Evolutionary conservation across 352 stramenopile species (phyloP), one percentile per base, ranked within the genome.

Genomic region (Phytophthora melonis): DNA sequence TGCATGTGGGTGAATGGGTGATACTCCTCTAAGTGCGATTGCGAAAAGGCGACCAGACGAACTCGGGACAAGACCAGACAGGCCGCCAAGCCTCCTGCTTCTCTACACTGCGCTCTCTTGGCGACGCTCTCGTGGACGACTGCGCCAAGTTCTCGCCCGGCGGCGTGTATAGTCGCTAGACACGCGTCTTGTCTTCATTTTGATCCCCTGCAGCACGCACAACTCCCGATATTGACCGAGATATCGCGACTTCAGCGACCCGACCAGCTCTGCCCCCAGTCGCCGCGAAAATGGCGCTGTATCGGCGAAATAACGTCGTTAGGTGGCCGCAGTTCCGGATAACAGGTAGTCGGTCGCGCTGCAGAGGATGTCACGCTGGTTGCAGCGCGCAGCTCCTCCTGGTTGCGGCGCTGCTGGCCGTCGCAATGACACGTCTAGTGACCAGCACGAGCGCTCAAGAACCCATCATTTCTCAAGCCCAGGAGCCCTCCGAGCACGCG

Each of bases 41-140:
- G 41, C 58, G 47, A 70, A 66, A 49, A 77, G 53, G 47, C 65
- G 36, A 70, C 36, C 54, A 66, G 47, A 77, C 65, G 65, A 74
- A 72, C 52, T 11, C 0, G 8, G 3, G 9, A 72, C 64, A 27
- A 72, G 55, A 72, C 64, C 45, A 72, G 55, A 75, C 68, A 66
- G 47, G 49, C 13, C 32, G 32, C 32, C 50, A 62, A 30, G 16
- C 27, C 53, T 52, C 36, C 56, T 56, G 64, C 57, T 57, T 70
- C 65, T 63, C n/a, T 27, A 49, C 58, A 30, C n/a, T 32, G 14
- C 49, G 18, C 57, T 60, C 66, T 69, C 59, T 64, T 62, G n/a
- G 3, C 53, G 47, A 55, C 14, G n/a, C 56, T 70, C 32, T 70
- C 34, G 25, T 67, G 18, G 54, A 59, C 70, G 59, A 59, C 70